A percentile compares a stretch with the other conserved stretches of the same genome.
These are phyloP conservation scores for Perkinsus chesapeaki DNA, from an alignment of 169 alveolate species.

Conservation along the genomic window DNA sequence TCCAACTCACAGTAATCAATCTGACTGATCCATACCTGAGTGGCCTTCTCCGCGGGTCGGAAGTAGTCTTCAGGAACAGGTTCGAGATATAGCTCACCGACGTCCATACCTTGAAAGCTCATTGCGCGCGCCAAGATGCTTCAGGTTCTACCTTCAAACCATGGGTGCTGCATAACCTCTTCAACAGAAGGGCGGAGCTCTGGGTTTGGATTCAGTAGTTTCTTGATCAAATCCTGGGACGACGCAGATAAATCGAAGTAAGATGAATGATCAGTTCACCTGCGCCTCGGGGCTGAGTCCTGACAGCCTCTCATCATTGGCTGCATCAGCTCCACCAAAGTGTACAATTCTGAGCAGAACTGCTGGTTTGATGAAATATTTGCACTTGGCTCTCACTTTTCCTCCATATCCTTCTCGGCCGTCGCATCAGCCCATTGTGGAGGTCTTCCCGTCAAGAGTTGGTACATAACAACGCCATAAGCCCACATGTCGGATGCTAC, in stretches of 20 bases:
- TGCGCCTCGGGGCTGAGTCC: not conserved
- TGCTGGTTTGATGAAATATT: not conserved
- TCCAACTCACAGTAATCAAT: not conserved
- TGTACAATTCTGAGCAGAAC: not conserved
- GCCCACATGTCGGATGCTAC: not conserved
- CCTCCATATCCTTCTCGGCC: not conserved
- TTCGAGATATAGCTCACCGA: not conserved
- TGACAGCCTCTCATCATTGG: not conserved
- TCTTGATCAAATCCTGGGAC: not conserved
- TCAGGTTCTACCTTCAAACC: slow-evolving; percentile 13
- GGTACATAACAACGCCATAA: not conserved
- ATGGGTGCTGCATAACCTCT: slow-evolving; percentile 36
- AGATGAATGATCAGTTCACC: not conserved
- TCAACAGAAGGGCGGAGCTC: slow-evolving; percentile 28
- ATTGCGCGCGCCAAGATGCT: not conserved
- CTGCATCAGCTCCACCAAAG: not conserved
- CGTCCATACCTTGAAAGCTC: not conserved
- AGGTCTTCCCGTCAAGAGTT: not conserved
- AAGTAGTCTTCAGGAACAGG: not conserved
- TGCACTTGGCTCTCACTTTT: not conserved
- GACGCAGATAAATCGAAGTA: not conserved
- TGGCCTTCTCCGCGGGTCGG: not conserved
- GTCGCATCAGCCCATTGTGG: not conserved
- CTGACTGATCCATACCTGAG: not conserved
- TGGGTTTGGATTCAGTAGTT: slow-evolving; percentile 28